A percentile compares a stretch with the other conserved stretches of the same genome.
Evolutionary conservation across 768 basidiomycete species (phyloP).

Genomic region (Coprinopsis strossmayeri): DNA sequence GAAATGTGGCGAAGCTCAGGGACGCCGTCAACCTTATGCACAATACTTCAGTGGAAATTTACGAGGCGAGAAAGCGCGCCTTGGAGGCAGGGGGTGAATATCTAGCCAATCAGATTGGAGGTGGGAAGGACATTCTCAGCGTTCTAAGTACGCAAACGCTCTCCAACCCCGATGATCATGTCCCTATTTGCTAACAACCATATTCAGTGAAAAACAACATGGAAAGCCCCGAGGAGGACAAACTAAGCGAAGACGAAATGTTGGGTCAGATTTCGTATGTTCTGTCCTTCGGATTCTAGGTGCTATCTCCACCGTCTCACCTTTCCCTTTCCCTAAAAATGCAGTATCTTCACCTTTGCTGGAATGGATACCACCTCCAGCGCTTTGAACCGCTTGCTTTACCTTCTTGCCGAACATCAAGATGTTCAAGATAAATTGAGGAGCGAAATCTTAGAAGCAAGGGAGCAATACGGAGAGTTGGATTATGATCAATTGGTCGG

Average conservation of each 20-base stretch:
- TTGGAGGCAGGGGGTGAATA: slow-evolving; percentile 28
- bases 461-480: slow-evolving; percentile 10
- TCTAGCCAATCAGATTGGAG: slow-evolving; percentile 24
- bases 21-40: slow-evolving; percentile 29
- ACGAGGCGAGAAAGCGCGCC: slow-evolving; percentile 28
- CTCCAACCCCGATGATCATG: too few species aligned
- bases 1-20: slow-evolving; percentile 20
- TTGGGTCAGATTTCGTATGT: slow-evolving; percentile 28
- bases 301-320: too few species aligned
- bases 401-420: slow-evolving; percentile 14
- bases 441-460: slow-evolving; percentile 17
- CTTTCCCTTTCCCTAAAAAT: too few species aligned
- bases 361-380: slow-evolving; percentile 20
- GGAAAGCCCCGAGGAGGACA: slow-evolving; percentile 21
- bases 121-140: slow-evolving; percentile 42
- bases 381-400: slow-evolving; percentile 15
- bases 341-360: slow-evolving; percentile 22
- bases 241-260: slow-evolving; percentile 26
- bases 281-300: background rate
- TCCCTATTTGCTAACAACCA: background rate
- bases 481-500: slow-evolving; percentile 16
- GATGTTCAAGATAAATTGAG: slow-evolving; percentile 18
- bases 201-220: slow-evolving; percentile 5
- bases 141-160: slow-evolving; percentile 38
- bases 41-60: slow-evolving; percentile 28